Evolutionary conservation across 1,139 yeast species (phyloP).

Genomic region (Suhomyces atakaporum): DNA sequence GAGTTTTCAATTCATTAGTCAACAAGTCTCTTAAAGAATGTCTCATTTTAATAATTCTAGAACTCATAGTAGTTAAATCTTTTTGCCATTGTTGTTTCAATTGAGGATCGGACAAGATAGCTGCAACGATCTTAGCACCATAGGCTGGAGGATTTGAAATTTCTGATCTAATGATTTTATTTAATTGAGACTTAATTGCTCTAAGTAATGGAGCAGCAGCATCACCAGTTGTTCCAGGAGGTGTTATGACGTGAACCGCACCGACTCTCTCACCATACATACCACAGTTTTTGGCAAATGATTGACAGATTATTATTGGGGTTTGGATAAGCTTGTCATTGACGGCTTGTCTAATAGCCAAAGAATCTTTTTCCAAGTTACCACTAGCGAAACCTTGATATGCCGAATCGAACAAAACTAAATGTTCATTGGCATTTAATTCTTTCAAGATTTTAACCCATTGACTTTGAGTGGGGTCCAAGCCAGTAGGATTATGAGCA

Average conservation of each 20-base stretch:
- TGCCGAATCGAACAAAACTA: conserved; percentile 49
- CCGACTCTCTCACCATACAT: conserved; percentile 98
- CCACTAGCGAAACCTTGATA: conserved; percentile 82
- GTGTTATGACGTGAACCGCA: conserved; percentile 74
- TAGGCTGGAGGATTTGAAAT: conserved; percentile 94
- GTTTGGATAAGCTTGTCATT: conserved; percentile 40
- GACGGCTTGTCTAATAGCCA: conserved; percentile 82
- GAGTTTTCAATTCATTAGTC: conserved; percentile 62
- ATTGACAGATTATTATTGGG: conserved; percentile 80
- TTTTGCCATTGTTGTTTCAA: conserved; percentile 79
- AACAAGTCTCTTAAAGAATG: conserved; percentile 60
- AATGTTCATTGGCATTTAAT: conserved; percentile 45
- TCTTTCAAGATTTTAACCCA: conserved; percentile 47
- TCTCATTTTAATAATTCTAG: conserved; percentile 82
- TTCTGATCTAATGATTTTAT: conserved; percentile 77
- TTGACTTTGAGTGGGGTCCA: conserved; percentile 48
- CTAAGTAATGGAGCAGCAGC: conserved; percentile 16
- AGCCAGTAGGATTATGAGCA: conserved; percentile 55
- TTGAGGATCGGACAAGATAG: conserved; percentile 64
- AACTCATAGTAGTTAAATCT: conserved; percentile 87
- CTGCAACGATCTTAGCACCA: conserved; percentile 90
- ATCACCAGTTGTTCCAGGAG: conserved; percentile 37
- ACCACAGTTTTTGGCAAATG: conserved; percentile 97
- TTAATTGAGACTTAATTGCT: conserved; percentile 74
- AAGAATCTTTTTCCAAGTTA: conserved; percentile 78